Evolutionary conservation across 192 early-diverging fungal species (phyloP), one percentile per base, ranked within the genome.

Genomic region (Gryganskiella cystojenkinii): DNA sequence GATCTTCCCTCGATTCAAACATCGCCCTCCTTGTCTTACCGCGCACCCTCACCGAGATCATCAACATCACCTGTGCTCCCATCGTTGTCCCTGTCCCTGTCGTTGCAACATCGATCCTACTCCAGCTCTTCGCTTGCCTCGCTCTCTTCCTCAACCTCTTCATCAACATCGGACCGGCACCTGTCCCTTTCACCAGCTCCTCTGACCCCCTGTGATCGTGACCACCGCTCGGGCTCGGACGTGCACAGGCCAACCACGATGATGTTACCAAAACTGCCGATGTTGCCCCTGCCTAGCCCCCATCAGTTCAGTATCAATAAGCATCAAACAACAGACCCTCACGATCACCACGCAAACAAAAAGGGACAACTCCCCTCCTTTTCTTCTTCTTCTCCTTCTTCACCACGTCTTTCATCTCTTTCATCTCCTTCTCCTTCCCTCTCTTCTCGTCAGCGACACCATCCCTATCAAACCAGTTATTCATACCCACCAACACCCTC

Each of bases 61-160:
- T 28, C 46, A 34, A 24, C 71, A 19, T 25, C 56, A 4, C 58
- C 58, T n/a, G n/a, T n/a, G n/a, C n/a, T n/a, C n/a, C n/a, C n/a
- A n/a, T n/a, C n/a, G n/a, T n/a, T n/a, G 20, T 15, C 64, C 17
- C 56, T 28, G 25, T 28, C 25, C 50, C 22, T 71, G 70, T 49
- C 61, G 27, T 64, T 49, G 25, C 70, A 71, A 51, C 62, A 34
- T 28, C 54, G 71, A 15, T 73, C 63, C 31, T 73, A 53, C 71
- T 72, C 70, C n/a, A 72, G 30, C 25, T 72, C 70, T 1, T 71
- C 70, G 3, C 27, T 44, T 13, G 56, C 70, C n/a, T 73, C 71
- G 28, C 54, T 56, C 54, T 35, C 61, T 4, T 68, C 65, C 25
- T 25, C 54, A 22, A 43, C 54, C 28, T 62, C 64, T 28, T 27